Percentiles rank a stretch among this genome's conserved stretches.
These are phyloP conservation scores for Polygonum maritimum DNA, from an alignment of 148 eudicot species.

Conservation along the genomic window DNA sequence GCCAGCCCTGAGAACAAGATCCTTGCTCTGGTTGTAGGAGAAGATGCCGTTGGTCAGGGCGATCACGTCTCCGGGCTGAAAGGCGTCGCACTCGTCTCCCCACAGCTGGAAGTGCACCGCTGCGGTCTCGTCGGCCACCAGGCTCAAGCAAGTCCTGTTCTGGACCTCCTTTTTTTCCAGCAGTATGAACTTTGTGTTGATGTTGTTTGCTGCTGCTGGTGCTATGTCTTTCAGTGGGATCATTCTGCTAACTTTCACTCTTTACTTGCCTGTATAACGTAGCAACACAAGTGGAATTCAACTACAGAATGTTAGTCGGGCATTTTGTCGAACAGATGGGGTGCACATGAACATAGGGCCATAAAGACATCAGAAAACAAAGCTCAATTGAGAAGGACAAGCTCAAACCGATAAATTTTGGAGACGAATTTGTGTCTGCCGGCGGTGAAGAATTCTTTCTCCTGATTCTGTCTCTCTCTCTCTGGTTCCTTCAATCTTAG, in stretches of 20 bases:
- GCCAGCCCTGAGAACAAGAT: constrained; percentile 66
- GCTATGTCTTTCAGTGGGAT: constrained; percentile 42
- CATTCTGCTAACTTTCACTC: background rate
- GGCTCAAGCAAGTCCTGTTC: constrained; percentile 52
- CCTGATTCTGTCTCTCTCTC: too few relatives aligned
- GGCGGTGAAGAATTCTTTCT: too few relatives aligned
- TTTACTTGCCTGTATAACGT: background rate
- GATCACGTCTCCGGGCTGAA: constrained; percentile 62
- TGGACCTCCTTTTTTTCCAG: constrained; percentile 60
- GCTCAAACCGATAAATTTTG: too few relatives aligned
- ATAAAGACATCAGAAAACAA: too few relatives aligned
- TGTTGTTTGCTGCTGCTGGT: constrained; percentile 73
- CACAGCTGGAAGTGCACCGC: constrained; percentile 84
- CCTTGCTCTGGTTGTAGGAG: constrained; percentile 43
- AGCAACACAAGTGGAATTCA: too few relatives aligned
- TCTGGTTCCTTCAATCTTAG: too few relatives aligned
- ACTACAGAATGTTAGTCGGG: too few relatives aligned
- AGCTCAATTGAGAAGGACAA: too few relatives aligned
- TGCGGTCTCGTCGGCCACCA: constrained; percentile 88
- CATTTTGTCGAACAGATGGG: too few relatives aligned
- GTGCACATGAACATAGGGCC: too few relatives aligned
- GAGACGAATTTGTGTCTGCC: too few relatives aligned
- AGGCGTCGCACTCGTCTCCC: constrained; percentile 77
- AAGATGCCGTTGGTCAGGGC: constrained; percentile 53
- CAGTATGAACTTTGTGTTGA: constrained; percentile 54